These are phyloP conservation scores for Colletotrichum tamarilloi DNA, from an alignment of 2,329 filamentous ascomycete genomes.

Conservation along the genomic window DNA sequence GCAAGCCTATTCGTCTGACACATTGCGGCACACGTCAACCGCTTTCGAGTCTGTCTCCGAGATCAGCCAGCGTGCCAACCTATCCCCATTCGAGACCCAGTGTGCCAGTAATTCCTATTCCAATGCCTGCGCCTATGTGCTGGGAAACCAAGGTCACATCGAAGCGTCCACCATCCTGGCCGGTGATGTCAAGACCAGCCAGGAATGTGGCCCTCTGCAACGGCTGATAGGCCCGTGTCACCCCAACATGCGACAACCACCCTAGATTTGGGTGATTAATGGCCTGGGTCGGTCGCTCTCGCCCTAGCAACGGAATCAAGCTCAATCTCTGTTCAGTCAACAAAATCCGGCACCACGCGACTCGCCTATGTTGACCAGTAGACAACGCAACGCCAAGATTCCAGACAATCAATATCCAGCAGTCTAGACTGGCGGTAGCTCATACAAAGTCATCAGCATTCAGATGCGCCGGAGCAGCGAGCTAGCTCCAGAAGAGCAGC, in stretches of 20 bases:
- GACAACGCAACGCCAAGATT: neutral
- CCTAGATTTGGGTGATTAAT: slow-evolving; percentile 6
- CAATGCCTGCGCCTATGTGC: neutral
- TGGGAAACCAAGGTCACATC: slow-evolving; percentile 12
- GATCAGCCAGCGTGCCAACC: neutral
- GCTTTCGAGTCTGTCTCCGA: neutral
- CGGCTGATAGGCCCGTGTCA: slow-evolving; percentile 33
- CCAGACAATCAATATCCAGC: neutral
- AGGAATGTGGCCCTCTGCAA: slow-evolving; percentile 15
- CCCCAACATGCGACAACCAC: slow-evolving; percentile 26
- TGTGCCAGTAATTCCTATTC: neutral
- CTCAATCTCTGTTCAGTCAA: slow-evolving; percentile 15
- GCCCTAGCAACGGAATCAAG: slow-evolving; percentile 30
- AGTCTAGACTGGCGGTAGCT: neutral
- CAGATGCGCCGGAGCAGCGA: neutral
- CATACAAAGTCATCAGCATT: neutral
- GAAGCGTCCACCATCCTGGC: slow-evolving; percentile 19
- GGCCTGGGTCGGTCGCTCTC: slow-evolving; percentile 17
- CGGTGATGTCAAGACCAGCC: slow-evolving; percentile 30
- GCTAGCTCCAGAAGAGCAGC: neutral
- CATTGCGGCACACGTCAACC: slow-evolving; percentile 20
- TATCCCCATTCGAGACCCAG: neutral
- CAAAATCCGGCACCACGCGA: slow-evolving; percentile 9
- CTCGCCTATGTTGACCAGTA: neutral
- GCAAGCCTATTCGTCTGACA: neutral